Evolutionary conservation across 306 rosid genomes (phyloP), one percentile per base, ranked within the genome.

Genomic region (Senna tora): DNA sequence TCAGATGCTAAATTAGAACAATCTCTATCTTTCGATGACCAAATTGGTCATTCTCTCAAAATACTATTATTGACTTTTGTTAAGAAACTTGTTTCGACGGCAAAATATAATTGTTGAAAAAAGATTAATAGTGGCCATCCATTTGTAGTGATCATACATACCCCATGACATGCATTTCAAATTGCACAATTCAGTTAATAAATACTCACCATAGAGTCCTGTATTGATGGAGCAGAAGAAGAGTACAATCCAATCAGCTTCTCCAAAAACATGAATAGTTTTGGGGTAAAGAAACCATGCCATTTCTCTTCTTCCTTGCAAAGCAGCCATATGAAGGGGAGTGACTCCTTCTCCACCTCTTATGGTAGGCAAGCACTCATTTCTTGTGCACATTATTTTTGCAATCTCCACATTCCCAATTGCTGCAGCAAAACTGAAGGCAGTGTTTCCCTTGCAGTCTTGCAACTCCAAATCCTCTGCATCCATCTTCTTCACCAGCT

Each of bases 301-400:
- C 79, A 83, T 67, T 3, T 79, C 74, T 20, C 47, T 53, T 72
- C 59, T 72, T 56, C 79, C 82, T 30, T 62, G 69, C 3, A 72
- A 36, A 10, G 53, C 79, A 61, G 84, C 84, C 56, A 83, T 20
- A 36, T 76, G 74, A 63, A 83, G 84, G 59, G 87, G 79, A 32
- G 79, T 79, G 39, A 25, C 9, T 12, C 12, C 43, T 32, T 28
- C 38, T 4, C 6, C 79, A 11, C 84, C 81, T 12, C 75, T 46
- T 1, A 75, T 79, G 1, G 2, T 15, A 7, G 84, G 58, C 9
- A 79, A 12, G 4, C 0, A 0, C 0, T 0, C 15, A 55, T 83
- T 83, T 17, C 25, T 72, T 5, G 7, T 0, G 1, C 16, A 7
- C 82, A 83, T 54, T 9, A 63, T 55, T 4, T n/a, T 10, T 7